phyloP scores from a whole-genome alignment of 805 yeast genomes.

The Yamadazyma endophytica region DNA sequence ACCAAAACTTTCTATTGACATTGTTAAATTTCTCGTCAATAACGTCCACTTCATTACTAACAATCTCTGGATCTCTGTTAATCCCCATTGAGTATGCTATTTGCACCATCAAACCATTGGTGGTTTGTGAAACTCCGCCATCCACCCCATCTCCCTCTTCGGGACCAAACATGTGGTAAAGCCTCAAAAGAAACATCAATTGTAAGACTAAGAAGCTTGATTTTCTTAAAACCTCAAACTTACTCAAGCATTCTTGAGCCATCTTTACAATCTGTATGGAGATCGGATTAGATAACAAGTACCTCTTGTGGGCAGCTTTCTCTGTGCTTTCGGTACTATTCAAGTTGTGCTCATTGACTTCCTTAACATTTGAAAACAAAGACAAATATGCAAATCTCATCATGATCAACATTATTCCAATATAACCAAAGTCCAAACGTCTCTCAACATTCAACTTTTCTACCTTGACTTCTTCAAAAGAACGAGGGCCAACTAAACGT shows the following conservation, averaged over 20 bases:
- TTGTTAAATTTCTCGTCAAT: constrained; percentile 19
- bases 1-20: constrained; percentile 36
- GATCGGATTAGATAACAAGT: constrained; percentile 27
- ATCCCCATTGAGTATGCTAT: constrained; percentile 66
- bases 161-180: constrained; percentile 48
- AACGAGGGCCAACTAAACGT: constrained; percentile 41
- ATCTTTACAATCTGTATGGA: constrained; percentile 24
- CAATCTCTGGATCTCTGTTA: constrained; percentile 66
- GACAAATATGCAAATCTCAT: constrained; percentile 34
- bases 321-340: constrained; percentile 18
- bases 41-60: constrained; percentile 31
- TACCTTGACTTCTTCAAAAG: constrained; percentile 16
- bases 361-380: constrained; percentile 30
- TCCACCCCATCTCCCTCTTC: constrained; percentile 58
- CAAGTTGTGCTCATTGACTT: constrained; percentile 25
- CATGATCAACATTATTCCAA: constrained; percentile 31
- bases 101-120: constrained; percentile 54
- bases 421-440: constrained; percentile 29
- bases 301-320: constrained; percentile 20
- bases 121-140: constrained; percentile 56
- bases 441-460: constrained; percentile 22
- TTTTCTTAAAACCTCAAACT: constrained; percentile 29
- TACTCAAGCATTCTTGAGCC: constrained; percentile 34
- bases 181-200: constrained; percentile 48
- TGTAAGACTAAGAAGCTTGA: constrained; percentile 50